Percentiles rank a stretch among this genome's conserved stretches.
Conservation (phyloP, 495 filamentous ascomycete species). For the Hyphodiscus hymeniophilus region DNA sequence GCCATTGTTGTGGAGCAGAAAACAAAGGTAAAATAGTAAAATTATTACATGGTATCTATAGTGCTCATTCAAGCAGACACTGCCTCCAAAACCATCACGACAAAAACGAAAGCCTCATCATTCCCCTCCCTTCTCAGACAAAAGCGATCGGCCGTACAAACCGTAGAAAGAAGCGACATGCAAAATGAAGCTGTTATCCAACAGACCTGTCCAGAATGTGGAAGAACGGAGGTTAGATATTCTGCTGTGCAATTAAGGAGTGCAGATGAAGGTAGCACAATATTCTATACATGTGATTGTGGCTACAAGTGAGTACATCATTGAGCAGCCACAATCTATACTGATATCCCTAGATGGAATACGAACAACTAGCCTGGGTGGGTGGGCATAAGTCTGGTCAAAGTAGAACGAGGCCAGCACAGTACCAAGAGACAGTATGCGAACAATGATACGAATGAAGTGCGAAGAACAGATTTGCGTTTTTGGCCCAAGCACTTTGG, state of each 20-base stretch:
- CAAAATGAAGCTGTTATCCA: constrained; percentile 66
- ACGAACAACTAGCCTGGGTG: constrained; percentile 41
- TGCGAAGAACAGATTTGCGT: constrained; percentile 3
- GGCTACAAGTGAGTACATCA: constrained; percentile 62
- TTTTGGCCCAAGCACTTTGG: constrained; percentile 25
- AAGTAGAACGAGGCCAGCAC: too few relatives aligned
- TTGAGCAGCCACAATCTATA: constrained; percentile 18
- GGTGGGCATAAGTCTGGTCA: too few relatives aligned
- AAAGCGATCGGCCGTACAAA: constrained; percentile 79
- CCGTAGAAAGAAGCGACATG: constrained; percentile 67
- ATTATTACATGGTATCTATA: background rate
- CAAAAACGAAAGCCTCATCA: constrained; percentile 70
- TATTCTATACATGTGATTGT: constrained; percentile 82
- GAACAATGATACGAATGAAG: too few relatives aligned
- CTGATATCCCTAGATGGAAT: constrained; percentile 43
- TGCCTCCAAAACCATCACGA: constrained; percentile 71
- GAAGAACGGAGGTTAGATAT: constrained; percentile 73
- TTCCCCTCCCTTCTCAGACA: constrained; percentile 83
- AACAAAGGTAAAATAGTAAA: constrained; percentile 56
- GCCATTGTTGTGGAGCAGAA: constrained; percentile 74
- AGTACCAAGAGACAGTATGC: too few relatives aligned
- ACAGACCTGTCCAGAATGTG: constrained; percentile 70
- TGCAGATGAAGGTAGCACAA: constrained; percentile 91
- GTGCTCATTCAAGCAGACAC: constrained; percentile 47
- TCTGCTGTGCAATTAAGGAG: constrained; percentile 79